These are phyloP conservation scores for Fusarium duplospermum DNA, from an alignment of 2,329 filamentous ascomycete genomes.

Conservation along the genomic window DNA sequence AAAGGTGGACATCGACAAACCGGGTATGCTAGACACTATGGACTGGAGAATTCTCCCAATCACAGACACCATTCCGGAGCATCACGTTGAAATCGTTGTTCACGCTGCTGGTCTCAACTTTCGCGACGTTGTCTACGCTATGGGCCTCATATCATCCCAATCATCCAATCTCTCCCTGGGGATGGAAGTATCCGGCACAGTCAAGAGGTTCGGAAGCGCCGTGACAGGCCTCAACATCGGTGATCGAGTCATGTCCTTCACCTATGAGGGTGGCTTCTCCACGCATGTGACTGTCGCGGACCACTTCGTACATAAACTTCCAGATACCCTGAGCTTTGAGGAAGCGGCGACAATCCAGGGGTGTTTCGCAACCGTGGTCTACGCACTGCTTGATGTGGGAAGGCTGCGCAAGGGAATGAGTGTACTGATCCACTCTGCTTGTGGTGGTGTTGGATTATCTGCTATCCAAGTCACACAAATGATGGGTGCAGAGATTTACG, in stretches of 20 bases:
- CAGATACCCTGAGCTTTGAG: slow-evolving; percentile 49
- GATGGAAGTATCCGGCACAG: neutral
- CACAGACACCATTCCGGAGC: neutral
- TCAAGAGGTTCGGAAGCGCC: slow-evolving; percentile 1
- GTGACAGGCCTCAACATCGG: slow-evolving; percentile 23
- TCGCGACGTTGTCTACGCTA: slow-evolving; percentile 9
- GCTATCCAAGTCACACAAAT: slow-evolving; percentile 45
- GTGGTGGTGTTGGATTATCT: slow-evolving; percentile 47
- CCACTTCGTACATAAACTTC: slow-evolving; percentile 45
- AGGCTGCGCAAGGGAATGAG: slow-evolving; percentile 48
- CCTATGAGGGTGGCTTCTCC: slow-evolving; percentile 5
- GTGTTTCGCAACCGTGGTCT: slow-evolving; percentile 47
- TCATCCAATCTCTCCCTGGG: neutral
- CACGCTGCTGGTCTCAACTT: slow-evolving; percentile 15
- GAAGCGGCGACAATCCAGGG: slow-evolving; percentile 49
- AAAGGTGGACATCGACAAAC: slow-evolving; percentile 1
- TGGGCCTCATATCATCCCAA: slow-evolving; percentile 9
- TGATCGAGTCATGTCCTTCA: slow-evolving; percentile 37
- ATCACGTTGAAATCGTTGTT: slow-evolving; percentile 4
- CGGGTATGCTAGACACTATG: slow-evolving; percentile 5
- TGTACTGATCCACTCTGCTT: slow-evolving; percentile 50
- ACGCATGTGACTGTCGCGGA: slow-evolving; percentile 10
- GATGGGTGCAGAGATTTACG: slow-evolving; percentile 41
- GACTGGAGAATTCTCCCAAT: neutral
- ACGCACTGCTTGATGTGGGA: slow-evolving; percentile 25